phyloP scores from a whole-genome alignment of 2,329 filamentous ascomycete genomes.

The Trichothecium roseum region DNA sequence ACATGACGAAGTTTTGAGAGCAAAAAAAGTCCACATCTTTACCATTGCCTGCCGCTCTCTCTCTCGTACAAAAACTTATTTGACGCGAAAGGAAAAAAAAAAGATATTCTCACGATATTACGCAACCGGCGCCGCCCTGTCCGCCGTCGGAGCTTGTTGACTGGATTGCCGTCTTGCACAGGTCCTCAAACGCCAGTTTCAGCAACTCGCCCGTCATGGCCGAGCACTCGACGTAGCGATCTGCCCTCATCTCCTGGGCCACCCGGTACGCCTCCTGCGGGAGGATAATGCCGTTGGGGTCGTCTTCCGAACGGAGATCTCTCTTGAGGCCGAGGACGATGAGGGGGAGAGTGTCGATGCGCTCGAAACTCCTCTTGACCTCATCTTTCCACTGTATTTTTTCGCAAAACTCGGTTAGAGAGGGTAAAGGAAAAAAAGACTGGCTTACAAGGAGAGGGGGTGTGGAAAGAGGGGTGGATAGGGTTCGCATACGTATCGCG shows the following conservation, averaged over 20 bases:
- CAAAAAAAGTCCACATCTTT: no score
- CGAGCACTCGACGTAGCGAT: slow-evolving; percentile 56
- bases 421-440: no score
- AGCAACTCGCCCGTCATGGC: slow-evolving; percentile 50
- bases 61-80: no score
- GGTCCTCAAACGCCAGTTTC: slow-evolving; percentile 47
- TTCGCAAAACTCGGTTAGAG: not conserved
- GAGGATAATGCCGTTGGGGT: slow-evolving; percentile 50
- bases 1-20: no score
- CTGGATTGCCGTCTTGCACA: slow-evolving; percentile 44
- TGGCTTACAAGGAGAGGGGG: no score
- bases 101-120: slow-evolving; percentile 41
- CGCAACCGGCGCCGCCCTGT: slow-evolving; percentile 45
- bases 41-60: no score
- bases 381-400: slow-evolving; percentile 44
- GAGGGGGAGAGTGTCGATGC: slow-evolving; percentile 39
- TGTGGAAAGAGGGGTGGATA: not conserved
- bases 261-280: slow-evolving; percentile 49
- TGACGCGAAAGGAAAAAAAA: no score
- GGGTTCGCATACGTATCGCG: slow-evolving; percentile 43
- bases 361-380: slow-evolving; percentile 35
- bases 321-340: slow-evolving; percentile 51
- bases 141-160: slow-evolving; percentile 35
- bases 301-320: slow-evolving; percentile 45
- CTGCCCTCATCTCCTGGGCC: slow-evolving; percentile 47